These are phyloP conservation scores for Fusarium aywerte DNA, from an alignment of 2,329 filamentous ascomycete species.

Conservation along the genomic window DNA sequence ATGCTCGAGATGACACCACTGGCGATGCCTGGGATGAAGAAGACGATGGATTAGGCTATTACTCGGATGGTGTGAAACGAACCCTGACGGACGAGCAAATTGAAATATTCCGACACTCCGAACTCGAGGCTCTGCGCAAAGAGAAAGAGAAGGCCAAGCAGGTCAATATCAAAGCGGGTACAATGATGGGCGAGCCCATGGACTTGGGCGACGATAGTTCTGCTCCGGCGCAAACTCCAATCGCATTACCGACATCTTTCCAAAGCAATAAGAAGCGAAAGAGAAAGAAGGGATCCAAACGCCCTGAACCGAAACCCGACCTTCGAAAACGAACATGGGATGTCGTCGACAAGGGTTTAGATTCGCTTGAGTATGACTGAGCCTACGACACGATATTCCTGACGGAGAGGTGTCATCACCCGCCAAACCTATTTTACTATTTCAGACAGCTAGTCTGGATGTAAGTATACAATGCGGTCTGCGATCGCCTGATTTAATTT, in stretches of 20 bases:
- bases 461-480: neutral
- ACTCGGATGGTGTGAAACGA: constrained; percentile 85
- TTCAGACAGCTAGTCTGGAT: neutral
- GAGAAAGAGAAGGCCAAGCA: constrained; percentile 60
- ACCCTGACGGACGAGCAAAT: constrained; percentile 94
- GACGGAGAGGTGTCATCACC: neutral
- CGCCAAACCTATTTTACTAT: neutral
- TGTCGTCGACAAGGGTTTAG: constrained; percentile 69
- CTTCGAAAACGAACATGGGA: constrained; percentile 75
- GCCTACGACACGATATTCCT: neutral
- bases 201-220: constrained; percentile 18
- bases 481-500: neutral
- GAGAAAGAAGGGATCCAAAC: constrained; percentile 54
- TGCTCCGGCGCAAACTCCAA: constrained; percentile 18
- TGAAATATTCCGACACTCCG: constrained; percentile 88
- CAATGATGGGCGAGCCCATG: constrained; percentile 31
- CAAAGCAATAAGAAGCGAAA: constrained; percentile 45
- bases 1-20: constrained; percentile 47
- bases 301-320: constrained; percentile 66
- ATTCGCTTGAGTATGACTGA: constrained; percentile 68
- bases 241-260: constrained; percentile 16
- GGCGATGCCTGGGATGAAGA: constrained; percentile 61
- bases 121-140: constrained; percentile 77
- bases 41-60: constrained; percentile 81
- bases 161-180: neutral